phyloP scores from a whole-genome alignment of 2,329 filamentous ascomycete species.

The Hirsutella minnesotensis region DNA sequence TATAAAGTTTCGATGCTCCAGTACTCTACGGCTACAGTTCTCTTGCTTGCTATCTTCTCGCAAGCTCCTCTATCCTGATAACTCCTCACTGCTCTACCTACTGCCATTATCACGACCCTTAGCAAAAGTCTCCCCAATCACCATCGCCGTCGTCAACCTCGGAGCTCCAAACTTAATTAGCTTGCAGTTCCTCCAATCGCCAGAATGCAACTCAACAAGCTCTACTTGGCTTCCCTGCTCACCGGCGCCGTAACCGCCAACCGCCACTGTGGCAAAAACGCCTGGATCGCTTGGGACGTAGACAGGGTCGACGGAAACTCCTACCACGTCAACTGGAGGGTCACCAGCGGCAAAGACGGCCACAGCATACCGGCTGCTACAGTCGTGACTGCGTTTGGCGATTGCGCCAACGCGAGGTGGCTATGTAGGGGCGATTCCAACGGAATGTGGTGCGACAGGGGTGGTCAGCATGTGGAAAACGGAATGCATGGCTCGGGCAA shows the following conservation, averaged over 20 bases:
- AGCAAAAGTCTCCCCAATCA: too few relatives aligned
- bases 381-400: not conserved
- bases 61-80: too few relatives aligned
- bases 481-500: not conserved
- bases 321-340: not conserved
- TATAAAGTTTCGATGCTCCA: too few relatives aligned
- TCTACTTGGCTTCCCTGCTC: too few relatives aligned
- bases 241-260: not conserved
- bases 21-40: too few relatives aligned
- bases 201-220: too few relatives aligned
- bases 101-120: too few relatives aligned
- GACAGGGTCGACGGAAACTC: not conserved
- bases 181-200: too few relatives aligned
- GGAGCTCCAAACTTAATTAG: too few relatives aligned
- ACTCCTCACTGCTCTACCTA: too few relatives aligned
- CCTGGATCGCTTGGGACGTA: not conserved
- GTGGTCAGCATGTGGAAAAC: not conserved
- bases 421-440: not conserved
- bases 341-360: not conserved
- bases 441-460: not conserved
- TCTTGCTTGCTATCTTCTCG: too few relatives aligned
- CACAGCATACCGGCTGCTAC: not conserved
- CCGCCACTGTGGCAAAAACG: not conserved
- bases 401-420: not conserved
- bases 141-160: too few relatives aligned